Conservation (phyloP, 345 rosid genomes). For the Durio zibethinus region DNA sequence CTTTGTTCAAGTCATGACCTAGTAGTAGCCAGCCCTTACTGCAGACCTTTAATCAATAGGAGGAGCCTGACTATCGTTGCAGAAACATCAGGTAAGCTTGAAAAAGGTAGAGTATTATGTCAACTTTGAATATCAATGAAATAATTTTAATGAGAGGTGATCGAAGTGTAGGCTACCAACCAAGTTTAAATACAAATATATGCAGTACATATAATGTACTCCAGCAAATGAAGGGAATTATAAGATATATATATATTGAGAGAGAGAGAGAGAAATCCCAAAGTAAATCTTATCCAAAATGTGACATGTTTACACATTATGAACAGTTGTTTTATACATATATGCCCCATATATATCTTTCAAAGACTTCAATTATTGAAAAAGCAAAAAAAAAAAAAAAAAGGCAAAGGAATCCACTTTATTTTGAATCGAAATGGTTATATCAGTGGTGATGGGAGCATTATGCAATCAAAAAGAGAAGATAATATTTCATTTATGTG, state of each 20-base stretch:
- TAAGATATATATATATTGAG: too few relatives aligned
- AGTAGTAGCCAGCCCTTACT: neutral
- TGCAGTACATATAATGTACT: neutral
- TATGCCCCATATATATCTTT: neutral
- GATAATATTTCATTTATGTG: neutral
- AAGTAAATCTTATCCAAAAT: neutral
- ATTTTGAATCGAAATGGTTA: neutral
- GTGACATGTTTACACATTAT: neutral
- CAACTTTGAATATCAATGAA: neutral
- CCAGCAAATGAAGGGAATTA: neutral
- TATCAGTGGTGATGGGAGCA: slow-evolving; percentile 22
- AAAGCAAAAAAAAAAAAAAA: too few relatives aligned
- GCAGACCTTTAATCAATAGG: neutral
- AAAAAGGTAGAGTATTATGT: neutral
- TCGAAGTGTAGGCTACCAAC: neutral
- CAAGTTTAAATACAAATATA: neutral
- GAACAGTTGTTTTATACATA: neutral
- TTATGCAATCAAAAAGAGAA: neutral
- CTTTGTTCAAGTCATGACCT: neutral
- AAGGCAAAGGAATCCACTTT: neutral
- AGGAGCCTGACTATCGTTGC: neutral
- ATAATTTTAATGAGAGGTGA: neutral
- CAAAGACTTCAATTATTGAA: neutral
- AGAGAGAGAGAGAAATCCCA: neutral
- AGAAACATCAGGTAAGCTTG: neutral